Conservation (phyloP, 2,329 filamentous ascomycete genomes). For the Cordyceps tenuipes region DNA sequence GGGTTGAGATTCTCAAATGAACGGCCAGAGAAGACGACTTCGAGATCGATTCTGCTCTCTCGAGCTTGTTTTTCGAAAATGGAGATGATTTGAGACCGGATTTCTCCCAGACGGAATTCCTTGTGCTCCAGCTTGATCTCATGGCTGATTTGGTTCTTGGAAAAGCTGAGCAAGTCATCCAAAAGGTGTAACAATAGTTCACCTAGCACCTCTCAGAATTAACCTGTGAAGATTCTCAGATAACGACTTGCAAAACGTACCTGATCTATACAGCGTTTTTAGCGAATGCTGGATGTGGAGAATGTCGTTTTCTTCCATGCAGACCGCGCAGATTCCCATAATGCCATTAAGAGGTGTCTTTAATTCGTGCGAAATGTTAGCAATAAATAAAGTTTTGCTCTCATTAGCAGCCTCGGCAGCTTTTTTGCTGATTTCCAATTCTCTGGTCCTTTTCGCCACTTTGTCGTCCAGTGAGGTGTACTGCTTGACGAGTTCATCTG, state of each 20-base stretch:
- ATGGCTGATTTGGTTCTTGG: conserved; percentile 89
- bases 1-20: conserved; percentile 12
- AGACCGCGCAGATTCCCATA: conserved; percentile 85
- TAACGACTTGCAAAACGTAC: conserved; percentile 15
- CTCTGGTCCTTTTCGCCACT: conserved; percentile 71
- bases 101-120: conserved; percentile 77
- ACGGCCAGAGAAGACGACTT: conserved; percentile 55
- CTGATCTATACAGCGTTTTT: conserved; percentile 82
- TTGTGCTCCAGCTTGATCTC: conserved; percentile 73
- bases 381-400: conserved; percentile 95
- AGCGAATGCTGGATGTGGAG: conserved; percentile 71
- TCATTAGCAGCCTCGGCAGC: conserved; percentile 92
- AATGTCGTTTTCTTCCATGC: conserved; percentile 83
- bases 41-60: conserved; percentile 67
- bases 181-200: conserved; percentile 79
- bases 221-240: not conserved
- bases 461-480: conserved; percentile 79
- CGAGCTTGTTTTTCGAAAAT: conserved; percentile 88
- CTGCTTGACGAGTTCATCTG: conserved; percentile 78
- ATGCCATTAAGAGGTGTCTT: conserved; percentile 96
- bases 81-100: conserved; percentile 70
- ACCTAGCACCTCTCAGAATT: conserved; percentile 20
- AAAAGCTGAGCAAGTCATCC: conserved; percentile 85
- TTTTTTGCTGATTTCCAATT: conserved; percentile 83
- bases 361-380: conserved; percentile 81